Evolutionary conservation across 2,329 filamentous ascomycete genomes (phyloP).

Genomic region (Escovopsis sp.): DNA sequence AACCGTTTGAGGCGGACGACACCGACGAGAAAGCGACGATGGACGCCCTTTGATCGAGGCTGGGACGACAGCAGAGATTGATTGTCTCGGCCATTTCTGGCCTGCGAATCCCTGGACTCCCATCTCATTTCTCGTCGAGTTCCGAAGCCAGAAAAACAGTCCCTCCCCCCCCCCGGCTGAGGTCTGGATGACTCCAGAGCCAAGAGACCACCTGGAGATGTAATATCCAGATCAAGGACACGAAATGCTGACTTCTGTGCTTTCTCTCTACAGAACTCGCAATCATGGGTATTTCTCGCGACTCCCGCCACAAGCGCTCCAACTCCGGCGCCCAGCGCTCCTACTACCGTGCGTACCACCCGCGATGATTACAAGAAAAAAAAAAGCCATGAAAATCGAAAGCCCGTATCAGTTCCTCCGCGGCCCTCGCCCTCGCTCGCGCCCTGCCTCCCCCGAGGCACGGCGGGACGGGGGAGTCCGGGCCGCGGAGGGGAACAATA

Average conservation of each 20-base stretch:
- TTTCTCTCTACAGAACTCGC: slow-evolving; percentile 31
- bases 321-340: slow-evolving; percentile 96
- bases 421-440: background rate
- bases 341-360: slow-evolving; percentile 62
- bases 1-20: background rate
- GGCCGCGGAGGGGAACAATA: slow-evolving; percentile 28
- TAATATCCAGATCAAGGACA: background rate
- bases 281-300: slow-evolving; percentile 99
- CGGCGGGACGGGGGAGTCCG: too few relatives aligned
- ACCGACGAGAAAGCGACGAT: background rate
- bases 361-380: slow-evolving; percentile 7
- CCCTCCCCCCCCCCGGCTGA: background rate
- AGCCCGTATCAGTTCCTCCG: slow-evolving; percentile 44
- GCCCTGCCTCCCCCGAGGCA: too few relatives aligned
- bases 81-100: background rate
- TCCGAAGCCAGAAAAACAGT: background rate
- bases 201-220: background rate
- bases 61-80: background rate
- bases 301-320: slow-evolving; percentile 99
- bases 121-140: background rate
- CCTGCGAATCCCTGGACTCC: background rate
- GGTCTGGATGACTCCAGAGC: too few relatives aligned
- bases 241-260: background rate
- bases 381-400: slow-evolving; percentile 30
- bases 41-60: background rate